These are phyloP conservation scores for Penicillium taxi DNA, from an alignment of 495 filamentous ascomycete species.

Conservation along the genomic window DNA sequence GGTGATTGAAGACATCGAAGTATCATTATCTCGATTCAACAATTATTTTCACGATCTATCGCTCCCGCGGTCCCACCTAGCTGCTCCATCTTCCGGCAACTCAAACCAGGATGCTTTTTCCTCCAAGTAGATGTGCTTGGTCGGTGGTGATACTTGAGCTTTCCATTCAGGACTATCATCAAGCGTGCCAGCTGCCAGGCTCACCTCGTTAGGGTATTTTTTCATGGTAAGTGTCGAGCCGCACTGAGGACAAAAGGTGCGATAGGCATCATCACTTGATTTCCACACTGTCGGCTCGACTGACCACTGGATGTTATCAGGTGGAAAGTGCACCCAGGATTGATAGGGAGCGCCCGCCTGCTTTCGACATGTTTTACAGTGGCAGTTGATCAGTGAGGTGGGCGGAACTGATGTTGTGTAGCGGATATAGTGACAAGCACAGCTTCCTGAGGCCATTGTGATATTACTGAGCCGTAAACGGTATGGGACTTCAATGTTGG, in stretches of 20 bases:
- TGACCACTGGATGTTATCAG: conserved; percentile 15
- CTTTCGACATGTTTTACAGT: conserved; percentile 25
- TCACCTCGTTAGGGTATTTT: conserved; percentile 4
- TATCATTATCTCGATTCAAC: too few species aligned
- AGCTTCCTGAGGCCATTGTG: conserved; percentile 20
- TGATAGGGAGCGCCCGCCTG: conserved; percentile 25
- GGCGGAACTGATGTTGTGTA: conserved; percentile 15
- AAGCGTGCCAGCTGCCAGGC: conserved; percentile 23
- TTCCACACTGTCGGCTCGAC: conserved; percentile 12
- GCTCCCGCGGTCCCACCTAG: conserved; percentile 1
- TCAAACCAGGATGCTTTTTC: conserved; percentile 25
- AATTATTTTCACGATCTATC: too few species aligned
- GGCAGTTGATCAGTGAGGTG: conserved; percentile 18
- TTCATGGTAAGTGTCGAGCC: conserved; percentile 26
- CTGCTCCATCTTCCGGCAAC: conserved; percentile 19
- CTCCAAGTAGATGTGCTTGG: conserved; percentile 22
- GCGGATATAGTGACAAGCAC: conserved; percentile 20
- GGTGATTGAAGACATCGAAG: too few species aligned
- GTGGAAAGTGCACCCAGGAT: conserved; percentile 17
- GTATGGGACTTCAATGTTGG: too few species aligned
- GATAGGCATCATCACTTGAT: conserved; percentile 15
- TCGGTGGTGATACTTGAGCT: conserved; percentile 6
- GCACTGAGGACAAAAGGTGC: conserved; percentile 24
- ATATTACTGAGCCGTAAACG: too few species aligned
- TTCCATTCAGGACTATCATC: too few species aligned